Evolutionary conservation across 2,329 filamentous ascomycete species (phyloP), one percentile per base, ranked within the genome.

Genomic region (Hypoxylon sp.): DNA sequence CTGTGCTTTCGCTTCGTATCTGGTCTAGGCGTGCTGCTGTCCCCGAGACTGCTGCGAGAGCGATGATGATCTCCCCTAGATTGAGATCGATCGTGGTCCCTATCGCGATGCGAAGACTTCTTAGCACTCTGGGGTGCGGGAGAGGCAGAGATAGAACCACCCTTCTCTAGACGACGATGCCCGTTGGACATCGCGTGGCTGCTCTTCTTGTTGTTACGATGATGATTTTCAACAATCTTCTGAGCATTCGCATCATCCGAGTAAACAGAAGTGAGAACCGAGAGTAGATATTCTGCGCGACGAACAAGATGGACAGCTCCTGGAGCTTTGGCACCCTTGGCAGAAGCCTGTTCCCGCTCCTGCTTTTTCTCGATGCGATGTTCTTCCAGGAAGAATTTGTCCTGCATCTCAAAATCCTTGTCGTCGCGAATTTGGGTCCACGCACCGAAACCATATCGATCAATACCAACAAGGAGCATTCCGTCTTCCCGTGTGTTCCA

Each of bases 301-400:
- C 94, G 90, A 44, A 97, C 93, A 32, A 99, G 84, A 69, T 99
- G 94, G 19, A 99, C 94, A 15, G 94, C 93, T n/a, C 94, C 94
- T 3, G 94, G 94, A 2, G 93, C 96, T 66, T 96, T 95, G 25
- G 90, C 89, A 55, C 87, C 86, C 64, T 90, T 91, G 48, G 87
- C 88, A 12, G 90, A 87, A 11, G 77, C 83, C 65, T 91, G 90
- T 65, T 79, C 89, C 25, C 94, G 88, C 71, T 97, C 91, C 65
- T 94, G 92, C 70, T 97, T 97, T 75, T 95, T 94, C 70, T 96
- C 94, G 12, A 97, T 93, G n/a, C 93, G 89, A 70, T 97, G 92
- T 71, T 99, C 95, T 69, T 99, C 94, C 1, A 99, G 76, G 75
- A 96, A 99, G 69, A 97, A 90, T 67, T 97, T 97, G 64, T 96